Base-by-base conservation (phyloP, 495 filamentous ascomycete genomes). In the Penicillium cosmopolitanum region DNA sequence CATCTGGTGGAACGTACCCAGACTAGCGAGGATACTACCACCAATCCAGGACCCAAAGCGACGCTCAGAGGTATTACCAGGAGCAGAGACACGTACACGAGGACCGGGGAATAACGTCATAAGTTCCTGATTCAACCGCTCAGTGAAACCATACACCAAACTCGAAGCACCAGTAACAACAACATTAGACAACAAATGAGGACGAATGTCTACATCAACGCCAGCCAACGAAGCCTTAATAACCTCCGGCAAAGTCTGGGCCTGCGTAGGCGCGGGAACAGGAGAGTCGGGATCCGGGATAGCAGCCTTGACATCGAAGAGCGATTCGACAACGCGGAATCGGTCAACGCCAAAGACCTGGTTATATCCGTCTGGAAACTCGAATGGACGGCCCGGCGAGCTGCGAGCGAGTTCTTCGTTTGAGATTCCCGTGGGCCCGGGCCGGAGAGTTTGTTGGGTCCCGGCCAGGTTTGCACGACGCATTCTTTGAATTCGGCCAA, bases 1-100 rank as follows among this genome's bases (percentile, higher is more conserved):
- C 90, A 98, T 90, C 74, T 97, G 94, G 79, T 99, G 95, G 74
- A 99, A 99, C n/a, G 92, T 96, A 9, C 96, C 96, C 79, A 99
- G 73, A 76, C 93, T 97, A 3, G 89, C 94, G 66, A 98, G 77
- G 63, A 99, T 97, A 78, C 93, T 97, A 13, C 95, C 95, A 23
- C 95, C 95, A 61, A 99, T 89, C 96, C 96, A 99, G 31, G 88
- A 87, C 12, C 90, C 93, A 73, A 94, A 98, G 56, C 89, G 86
- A 51, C 95, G 77, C 83, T 99, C 95, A 12, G 86, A 86, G 0
- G 87, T 89, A 65, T 92, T 86, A n/a, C 91, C 89, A 12, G 93
- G 86, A 4, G 93, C 91, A 31, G 90, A 87, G 42, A 98, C 83
- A 71, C 91, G 87, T 52, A 98, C 91, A 56, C 89, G 83, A 15